These are phyloP conservation scores for Heterococcus sp. DNA, from an alignment of 108 stramenopile genomes.

Conservation along the genomic window DNA sequence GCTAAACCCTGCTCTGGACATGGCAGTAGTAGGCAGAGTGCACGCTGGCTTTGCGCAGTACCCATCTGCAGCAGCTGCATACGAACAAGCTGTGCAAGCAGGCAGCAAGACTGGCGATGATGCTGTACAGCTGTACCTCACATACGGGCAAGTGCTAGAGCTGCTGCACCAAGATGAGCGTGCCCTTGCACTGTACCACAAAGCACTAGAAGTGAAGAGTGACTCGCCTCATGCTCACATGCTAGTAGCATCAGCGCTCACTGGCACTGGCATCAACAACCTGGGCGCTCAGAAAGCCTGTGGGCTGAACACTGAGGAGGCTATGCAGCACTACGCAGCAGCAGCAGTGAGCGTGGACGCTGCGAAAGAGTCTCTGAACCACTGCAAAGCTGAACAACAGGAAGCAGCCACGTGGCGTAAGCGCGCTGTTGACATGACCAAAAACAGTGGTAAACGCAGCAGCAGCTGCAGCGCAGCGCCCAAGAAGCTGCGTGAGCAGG, in stretches of 20 bases:
- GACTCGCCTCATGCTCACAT: neutral
- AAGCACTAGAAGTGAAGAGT: neutral
- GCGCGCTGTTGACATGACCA: too few species aligned
- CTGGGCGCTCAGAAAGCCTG: slow-evolving; percentile 28
- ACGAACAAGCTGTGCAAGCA: neutral
- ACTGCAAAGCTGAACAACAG: too few species aligned
- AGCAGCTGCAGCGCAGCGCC: too few species aligned
- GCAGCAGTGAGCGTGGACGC: slow-evolving; percentile 5
- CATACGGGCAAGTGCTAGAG: neutral
- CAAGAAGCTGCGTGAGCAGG: too few species aligned
- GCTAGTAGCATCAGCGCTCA: slow-evolving; percentile 6
- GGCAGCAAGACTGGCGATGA: neutral
- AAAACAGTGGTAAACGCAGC: too few species aligned
- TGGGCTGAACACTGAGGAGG: slow-evolving; percentile 37
- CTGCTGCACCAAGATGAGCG: neutral
- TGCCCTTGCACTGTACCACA: neutral
- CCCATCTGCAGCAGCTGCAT: neutral
- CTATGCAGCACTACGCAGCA: slow-evolving; percentile 1
- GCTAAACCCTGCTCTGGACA: neutral
- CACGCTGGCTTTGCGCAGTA: neutral
- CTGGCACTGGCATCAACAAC: slow-evolving; percentile 24
- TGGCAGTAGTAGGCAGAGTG: neutral
- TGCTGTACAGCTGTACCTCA: neutral
- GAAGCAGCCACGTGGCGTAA: too few species aligned
- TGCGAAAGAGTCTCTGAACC: slow-evolving; percentile 18